Evolutionary conservation across 176 grass and related monocot genomes (phyloP).

Genomic region (Tillandsia leiboldiana): DNA sequence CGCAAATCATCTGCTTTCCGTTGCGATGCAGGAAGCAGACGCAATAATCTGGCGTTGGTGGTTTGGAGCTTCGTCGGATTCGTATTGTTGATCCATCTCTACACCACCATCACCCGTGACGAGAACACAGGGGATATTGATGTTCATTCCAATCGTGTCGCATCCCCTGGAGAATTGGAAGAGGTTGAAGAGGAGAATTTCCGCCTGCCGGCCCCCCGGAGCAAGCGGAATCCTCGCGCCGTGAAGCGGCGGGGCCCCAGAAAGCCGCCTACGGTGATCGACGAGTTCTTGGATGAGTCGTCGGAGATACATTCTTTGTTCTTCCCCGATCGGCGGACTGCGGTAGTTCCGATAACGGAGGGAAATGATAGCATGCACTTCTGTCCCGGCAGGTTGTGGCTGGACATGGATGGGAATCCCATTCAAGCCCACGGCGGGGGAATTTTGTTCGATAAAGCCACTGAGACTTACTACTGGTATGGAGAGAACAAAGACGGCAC

Average conservation of each 20-base stretch:
- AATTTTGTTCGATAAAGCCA: slow-evolving; percentile 62
- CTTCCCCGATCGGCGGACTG: slow-evolving; percentile 48
- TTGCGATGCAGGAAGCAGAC: slow-evolving; percentile 42
- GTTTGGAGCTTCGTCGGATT: slow-evolving; percentile 45
- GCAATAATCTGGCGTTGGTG: slow-evolving; percentile 29
- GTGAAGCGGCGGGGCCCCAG: slow-evolving; percentile 68
- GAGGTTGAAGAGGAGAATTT: slow-evolving; percentile 65
- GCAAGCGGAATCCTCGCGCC: slow-evolving; percentile 74
- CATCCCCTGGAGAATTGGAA: slow-evolving; percentile 45
- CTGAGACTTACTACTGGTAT: slow-evolving; percentile 70
- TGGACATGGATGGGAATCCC: slow-evolving; percentile 82
- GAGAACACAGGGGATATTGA: slow-evolving; percentile 19
- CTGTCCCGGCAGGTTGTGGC: slow-evolving; percentile 69
- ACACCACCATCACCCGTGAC: slow-evolving; percentile 31
- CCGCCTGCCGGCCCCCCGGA: slow-evolving; percentile 40
- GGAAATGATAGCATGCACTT: slow-evolving; percentile 47
- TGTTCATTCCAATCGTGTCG: slow-evolving; percentile 21
- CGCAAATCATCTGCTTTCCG: slow-evolving; percentile 59
- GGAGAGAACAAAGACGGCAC: slow-evolving; percentile 94
- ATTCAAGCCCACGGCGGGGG: slow-evolving; percentile 96
- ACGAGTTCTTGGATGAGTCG: slow-evolving; percentile 85
- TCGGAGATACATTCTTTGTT: slow-evolving; percentile 76
- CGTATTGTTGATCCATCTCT: slow-evolving; percentile 58
- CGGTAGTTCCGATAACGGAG: slow-evolving; percentile 37
- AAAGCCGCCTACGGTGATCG: slow-evolving; percentile 58